Conservation (phyloP, 106 monocot genomes). For the Apostasia shenzhenica region DNA sequence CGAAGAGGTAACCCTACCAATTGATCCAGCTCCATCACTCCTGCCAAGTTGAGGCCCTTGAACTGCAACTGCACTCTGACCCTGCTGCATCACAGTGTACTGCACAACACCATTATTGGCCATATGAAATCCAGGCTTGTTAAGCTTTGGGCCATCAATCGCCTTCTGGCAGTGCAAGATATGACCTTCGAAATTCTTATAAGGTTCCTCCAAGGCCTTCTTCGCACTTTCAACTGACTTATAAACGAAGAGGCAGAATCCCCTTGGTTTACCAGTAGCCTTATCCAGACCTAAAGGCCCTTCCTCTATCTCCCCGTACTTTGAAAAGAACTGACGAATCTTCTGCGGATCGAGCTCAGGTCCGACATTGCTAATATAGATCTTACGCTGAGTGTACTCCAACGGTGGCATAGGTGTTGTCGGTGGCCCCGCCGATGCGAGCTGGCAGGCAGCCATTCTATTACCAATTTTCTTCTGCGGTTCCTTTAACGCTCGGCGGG, state of each 20-base stretch:
- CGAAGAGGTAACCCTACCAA: slow-evolving; percentile 3
- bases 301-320: slow-evolving; percentile 89
- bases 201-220: slow-evolving; percentile 79
- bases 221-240: slow-evolving; percentile 56
- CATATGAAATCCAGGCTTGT: slow-evolving; percentile 21
- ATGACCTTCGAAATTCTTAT: slow-evolving; percentile 80
- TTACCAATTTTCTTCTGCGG: slow-evolving; percentile 84
- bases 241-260: slow-evolving; percentile 78
- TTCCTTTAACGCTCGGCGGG: slow-evolving; percentile 46
- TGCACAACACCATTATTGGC: slow-evolving; percentile 1
- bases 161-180: slow-evolving; percentile 75
- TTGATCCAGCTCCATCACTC: slow-evolving; percentile 12
- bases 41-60: slow-evolving; percentile 17
- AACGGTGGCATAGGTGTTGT: slow-evolving; percentile 27
- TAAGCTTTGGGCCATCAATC: slow-evolving; percentile 65
- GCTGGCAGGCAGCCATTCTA: slow-evolving; percentile 74
- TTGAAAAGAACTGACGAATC: slow-evolving; percentile 57
- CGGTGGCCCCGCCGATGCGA: slow-evolving; percentile 59
- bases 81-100: slow-evolving; percentile 5
- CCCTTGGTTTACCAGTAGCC: slow-evolving; percentile 61
- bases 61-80: neutral
- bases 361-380: slow-evolving; percentile 80
- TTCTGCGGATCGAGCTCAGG: slow-evolving; percentile 54
- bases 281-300: slow-evolving; percentile 87
- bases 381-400: slow-evolving; percentile 79